Base-by-base conservation (phyloP, 441 rosid genomes). In the Brassica balearica region DNA sequence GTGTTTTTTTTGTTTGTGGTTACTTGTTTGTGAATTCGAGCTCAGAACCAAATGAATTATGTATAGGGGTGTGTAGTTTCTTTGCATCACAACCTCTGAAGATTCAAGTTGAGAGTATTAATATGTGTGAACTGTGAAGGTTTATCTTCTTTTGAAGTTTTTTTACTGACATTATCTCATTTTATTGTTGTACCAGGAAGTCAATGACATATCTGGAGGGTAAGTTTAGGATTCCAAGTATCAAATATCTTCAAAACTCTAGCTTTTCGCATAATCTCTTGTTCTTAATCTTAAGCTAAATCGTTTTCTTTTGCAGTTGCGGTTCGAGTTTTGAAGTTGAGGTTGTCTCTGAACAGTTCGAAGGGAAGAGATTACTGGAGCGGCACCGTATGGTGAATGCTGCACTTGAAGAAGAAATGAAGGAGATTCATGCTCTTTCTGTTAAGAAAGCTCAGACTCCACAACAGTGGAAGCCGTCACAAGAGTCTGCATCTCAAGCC, bases 151-250 rank as follows among this genome's bases (percentile, higher is more conserved):
- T 59, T 46, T 70, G 1, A 14, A 34, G 3, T 1, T 2, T 0
- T 36, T 19, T 17, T 29, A 4, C 59, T 51, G 53, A 23, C 34
- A 14, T 64, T 11, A 20, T 48, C 38, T 62, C 2, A 0, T 23
- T 55, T 43, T 27, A 60, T n/a, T 38, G 27, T n/a, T 77, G 55
- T 69, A 25, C 41, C 94, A 95, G 99, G 92, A 91, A 80, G 96
- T 95, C 20, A 72, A 74, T 10, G 98, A 95, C 81, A 95, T 95
- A 66, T 92, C 99, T 74, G 98, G 99, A 82, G 97, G 99, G 98
- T 93, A 69, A 85, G 74, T 67, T 0, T 2, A 34, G 2, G 36
- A 4, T 66, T 56, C 0, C 46, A 15, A 12, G 11, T 38, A 27
- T 51, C 68, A 3, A 11, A 71, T 36, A 58, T 38, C 8, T 15